A percentile compares a stretch with the other conserved stretches of the same genome.
Conservation (phyloP, 345 rosid species). For the Erodium maritimum region DNA sequence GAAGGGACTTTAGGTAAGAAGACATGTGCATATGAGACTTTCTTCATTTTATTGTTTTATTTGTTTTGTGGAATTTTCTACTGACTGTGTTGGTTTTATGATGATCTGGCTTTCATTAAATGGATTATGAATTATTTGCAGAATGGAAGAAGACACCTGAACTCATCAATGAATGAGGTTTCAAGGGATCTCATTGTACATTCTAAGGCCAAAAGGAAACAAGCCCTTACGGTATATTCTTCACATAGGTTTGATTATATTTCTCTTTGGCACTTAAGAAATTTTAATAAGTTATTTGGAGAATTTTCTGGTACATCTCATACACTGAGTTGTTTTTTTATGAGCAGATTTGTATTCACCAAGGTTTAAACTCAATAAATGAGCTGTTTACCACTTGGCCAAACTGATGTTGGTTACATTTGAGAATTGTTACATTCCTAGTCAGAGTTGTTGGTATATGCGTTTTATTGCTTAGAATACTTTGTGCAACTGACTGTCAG, state of each 20-base stretch:
- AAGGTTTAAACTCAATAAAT: too few species aligned
- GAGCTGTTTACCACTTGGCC: too few species aligned
- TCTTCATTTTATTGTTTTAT: background rate
- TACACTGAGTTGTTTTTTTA: too few species aligned
- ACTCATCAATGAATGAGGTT: constrained; percentile 86
- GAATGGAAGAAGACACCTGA: constrained; percentile 95
- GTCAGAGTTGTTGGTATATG: background rate
- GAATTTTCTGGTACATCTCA: background rate
- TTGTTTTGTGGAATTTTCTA: background rate
- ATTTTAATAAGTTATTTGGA: too few species aligned
- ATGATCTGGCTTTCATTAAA: constrained; percentile 14
- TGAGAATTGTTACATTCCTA: background rate
- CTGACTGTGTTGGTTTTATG: background rate
- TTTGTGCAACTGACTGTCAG: background rate
- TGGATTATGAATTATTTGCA: constrained; percentile 15
- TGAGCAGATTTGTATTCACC: too few species aligned
- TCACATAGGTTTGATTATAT: background rate
- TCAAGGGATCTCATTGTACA: constrained; percentile 98
- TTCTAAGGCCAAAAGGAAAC: constrained; percentile 79
- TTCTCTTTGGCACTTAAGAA: background rate
- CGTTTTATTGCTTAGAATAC: background rate
- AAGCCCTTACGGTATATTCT: constrained; percentile 65
- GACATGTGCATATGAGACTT: background rate
- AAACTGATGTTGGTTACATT: too few species aligned
- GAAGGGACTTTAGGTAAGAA: background rate